Base-by-base conservation (phyloP, 768 basidiomycete genomes). In the Mrakia hoshinonis region DNA sequence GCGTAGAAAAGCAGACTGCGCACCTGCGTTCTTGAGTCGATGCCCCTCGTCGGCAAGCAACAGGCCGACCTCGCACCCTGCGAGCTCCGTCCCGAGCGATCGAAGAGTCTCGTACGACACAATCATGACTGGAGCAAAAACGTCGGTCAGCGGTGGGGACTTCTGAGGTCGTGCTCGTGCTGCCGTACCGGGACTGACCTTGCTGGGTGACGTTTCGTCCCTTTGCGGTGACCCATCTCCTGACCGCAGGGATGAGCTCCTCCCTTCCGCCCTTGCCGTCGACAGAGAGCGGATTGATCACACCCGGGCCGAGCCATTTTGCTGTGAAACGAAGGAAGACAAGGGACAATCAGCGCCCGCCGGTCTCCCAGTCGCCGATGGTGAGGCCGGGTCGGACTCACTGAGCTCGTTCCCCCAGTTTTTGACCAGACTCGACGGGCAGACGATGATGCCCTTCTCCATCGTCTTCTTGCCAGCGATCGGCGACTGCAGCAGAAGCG, bases 51-150 rank as follows among this genome's bases (percentile, higher is more conserved):
- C 95, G 73, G 92, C 95, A 38, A 99, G 85, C n/a, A 99, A 81
- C 20, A 99, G 80, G 2, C 96, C 96, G 60, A 99, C 90, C 65
- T 83, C 86, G 74, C 90, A 91, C 69, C 84, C 85, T 4, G 87
- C 87, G 13, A 98, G 83, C 76, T 94, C 86, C 0, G 80, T 86
- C 10, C 87, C 84, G 15, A 97, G 82, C 4, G 88, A 88, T 24
- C 95, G 87, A 65, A 99, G 84, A 0, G 92, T 95, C 79, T 99
- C 95, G 75, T 99, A 99, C 0, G 96, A 98, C 6, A 96, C 93
- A 74, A 99, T 97, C 90, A 99, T 92, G 55, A 98, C 95, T 94
- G 73, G n/a, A n/a, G n/a, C n/a, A n/a, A n/a, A n/a, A n/a, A n/a
- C n/a, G n/a, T n/a, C n/a, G n/a, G n/a, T n/a, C n/a, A n/a, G n/a